phyloP scores from a whole-genome alignment of 225 moss, liverwort and hornwort genomes.

The Sphagnum tenellum region DNA sequence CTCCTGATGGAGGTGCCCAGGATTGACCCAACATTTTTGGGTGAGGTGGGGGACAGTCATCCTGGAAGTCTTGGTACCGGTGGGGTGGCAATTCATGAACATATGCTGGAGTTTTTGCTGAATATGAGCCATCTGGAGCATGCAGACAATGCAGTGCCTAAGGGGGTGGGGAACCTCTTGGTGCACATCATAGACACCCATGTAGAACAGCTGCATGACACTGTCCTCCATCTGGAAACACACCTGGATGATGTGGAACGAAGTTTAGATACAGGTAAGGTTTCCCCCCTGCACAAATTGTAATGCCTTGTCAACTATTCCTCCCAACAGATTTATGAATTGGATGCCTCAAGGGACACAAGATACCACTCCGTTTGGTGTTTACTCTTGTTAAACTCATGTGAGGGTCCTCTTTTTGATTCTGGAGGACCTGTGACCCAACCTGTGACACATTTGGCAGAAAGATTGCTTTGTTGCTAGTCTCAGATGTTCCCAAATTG shows the following conservation, averaged over 20 bases:
- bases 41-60: conserved; percentile 10
- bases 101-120: conserved; percentile 75
- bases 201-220: conserved; percentile 81
- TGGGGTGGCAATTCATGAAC: conserved; percentile 63
- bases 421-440: too few relatives aligned
- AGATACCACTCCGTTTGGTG: too few relatives aligned
- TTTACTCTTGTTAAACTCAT: too few relatives aligned
- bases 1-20: conserved; percentile 68
- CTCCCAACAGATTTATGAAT: too few relatives aligned
- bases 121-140: conserved; percentile 80
- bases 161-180: conserved; percentile 63
- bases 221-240: conserved; percentile 75
- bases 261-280: conserved; percentile 57
- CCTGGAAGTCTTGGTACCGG: conserved; percentile 29
- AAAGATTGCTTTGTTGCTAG: too few relatives aligned
- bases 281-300: not conserved
- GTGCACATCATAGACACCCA: conserved; percentile 88
- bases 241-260: conserved; percentile 72
- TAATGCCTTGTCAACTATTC: too few relatives aligned
- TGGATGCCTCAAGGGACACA: too few relatives aligned
- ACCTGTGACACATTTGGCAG: too few relatives aligned
- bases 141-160: conserved; percentile 72
- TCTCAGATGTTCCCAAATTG: too few relatives aligned
- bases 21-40: conserved; percentile 26
- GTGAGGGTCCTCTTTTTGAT: too few relatives aligned